These are phyloP conservation scores for Oryza brachyantha DNA, from an alignment of 176 grass and related monocot species.

Conservation along the genomic window DNA sequence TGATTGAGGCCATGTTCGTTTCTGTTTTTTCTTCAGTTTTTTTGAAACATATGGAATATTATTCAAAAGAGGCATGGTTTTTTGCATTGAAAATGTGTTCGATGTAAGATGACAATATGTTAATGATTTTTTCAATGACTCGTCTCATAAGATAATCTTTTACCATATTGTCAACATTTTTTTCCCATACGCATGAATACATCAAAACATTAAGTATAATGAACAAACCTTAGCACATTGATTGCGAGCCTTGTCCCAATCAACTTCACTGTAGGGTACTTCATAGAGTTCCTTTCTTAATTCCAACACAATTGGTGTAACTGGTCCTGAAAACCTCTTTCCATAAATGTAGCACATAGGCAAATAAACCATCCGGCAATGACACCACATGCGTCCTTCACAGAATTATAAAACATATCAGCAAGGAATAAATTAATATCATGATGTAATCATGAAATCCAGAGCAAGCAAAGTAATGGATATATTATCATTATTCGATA, in stretches of 20 bases:
- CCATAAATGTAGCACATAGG: constrained; percentile 97
- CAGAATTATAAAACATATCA: background rate
- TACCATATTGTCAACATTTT: background rate
- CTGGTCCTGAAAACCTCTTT: constrained; percentile 81
- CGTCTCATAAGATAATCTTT: background rate
- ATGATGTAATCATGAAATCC: too few species aligned
- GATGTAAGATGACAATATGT: background rate
- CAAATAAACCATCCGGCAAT: constrained; percentile 94
- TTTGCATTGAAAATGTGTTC: background rate
- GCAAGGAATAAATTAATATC: too few species aligned
- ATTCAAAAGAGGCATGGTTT: background rate
- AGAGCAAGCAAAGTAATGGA: background rate
- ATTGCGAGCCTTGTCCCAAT: constrained; percentile 92
- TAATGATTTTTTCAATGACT: background rate
- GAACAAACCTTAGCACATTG: constrained; percentile 89
- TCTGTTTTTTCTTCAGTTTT: too few species aligned
- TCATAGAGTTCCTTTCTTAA: constrained; percentile 79
- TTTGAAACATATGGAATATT: background rate
- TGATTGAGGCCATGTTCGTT: too few species aligned
- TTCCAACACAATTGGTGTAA: constrained; percentile 57
- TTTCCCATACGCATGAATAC: background rate
- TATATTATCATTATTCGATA: background rate
- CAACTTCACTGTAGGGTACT: constrained; percentile 55
- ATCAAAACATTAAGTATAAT: constrained; percentile 24
- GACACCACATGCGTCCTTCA: constrained; percentile 94